These are phyloP conservation scores for Berberis thunbergii DNA, from an alignment of 164 flowering plant species.

Conservation along the genomic window DNA sequence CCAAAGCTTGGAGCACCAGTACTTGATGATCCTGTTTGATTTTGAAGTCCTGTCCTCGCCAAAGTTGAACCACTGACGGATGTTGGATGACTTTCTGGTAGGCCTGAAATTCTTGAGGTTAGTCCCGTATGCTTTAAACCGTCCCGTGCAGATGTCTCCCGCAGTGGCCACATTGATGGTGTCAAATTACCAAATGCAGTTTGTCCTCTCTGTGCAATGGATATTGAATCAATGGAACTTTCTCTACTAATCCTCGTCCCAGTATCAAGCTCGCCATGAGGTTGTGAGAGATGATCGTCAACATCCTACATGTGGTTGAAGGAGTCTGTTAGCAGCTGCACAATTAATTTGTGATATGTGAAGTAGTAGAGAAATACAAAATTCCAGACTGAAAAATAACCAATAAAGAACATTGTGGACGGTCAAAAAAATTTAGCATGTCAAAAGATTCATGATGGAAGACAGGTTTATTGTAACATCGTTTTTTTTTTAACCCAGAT, in stretches of 20 bases:
- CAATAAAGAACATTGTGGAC: neutral
- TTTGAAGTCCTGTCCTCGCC: constrained; percentile 21
- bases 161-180: constrained; percentile 13
- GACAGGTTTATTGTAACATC: neutral
- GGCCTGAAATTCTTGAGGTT: constrained; percentile 19
- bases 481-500: neutral
- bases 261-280: constrained; percentile 20
- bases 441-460: neutral
- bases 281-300: constrained; percentile 24
- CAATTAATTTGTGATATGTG: no score
- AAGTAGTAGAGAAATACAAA: no score
- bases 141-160: constrained; percentile 16
- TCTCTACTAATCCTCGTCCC: constrained; percentile 40
- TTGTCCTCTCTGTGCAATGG: constrained; percentile 28
- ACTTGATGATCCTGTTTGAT: constrained; percentile 14
- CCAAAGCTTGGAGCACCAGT: constrained; percentile 19
- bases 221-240: constrained; percentile 33
- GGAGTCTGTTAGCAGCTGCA: neutral
- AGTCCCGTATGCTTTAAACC: constrained; percentile 12
- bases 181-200: constrained; percentile 19
- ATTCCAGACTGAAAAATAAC: neutral
- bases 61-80: constrained; percentile 26
- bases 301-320: constrained; percentile 33
- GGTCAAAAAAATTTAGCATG: neutral
- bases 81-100: constrained; percentile 24